These are phyloP conservation scores for Rhodotorula diobovata DNA, from an alignment of 768 basidiomycete species.

Conservation along the genomic window DNA sequence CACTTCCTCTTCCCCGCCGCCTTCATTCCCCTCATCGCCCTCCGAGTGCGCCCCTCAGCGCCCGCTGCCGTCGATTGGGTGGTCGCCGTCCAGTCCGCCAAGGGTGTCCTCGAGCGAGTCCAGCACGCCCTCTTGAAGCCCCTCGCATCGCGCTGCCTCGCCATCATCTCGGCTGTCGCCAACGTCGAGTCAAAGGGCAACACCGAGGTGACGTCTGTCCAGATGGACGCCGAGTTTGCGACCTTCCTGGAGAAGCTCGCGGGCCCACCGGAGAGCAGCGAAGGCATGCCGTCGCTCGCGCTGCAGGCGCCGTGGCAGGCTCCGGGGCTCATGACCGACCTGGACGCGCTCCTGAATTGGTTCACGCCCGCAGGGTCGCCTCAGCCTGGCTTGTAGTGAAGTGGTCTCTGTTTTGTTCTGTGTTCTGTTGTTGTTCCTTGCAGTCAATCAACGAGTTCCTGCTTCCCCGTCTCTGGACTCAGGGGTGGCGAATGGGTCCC, in stretches of 20 bases:
- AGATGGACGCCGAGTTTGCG: background rate
- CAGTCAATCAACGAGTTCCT: too few relatives aligned
- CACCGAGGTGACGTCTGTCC: too few relatives aligned
- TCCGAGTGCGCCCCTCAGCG: constrained; percentile 4
- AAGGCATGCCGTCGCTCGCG: background rate
- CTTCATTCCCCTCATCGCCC: constrained; percentile 14
- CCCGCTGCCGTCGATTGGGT: constrained; percentile 9
- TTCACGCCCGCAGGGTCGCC: background rate
- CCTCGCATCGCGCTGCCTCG: background rate
- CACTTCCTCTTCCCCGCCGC: constrained; percentile 13
- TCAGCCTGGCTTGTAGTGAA: background rate
- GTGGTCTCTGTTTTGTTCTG: too few relatives aligned
- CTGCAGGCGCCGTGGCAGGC: background rate
- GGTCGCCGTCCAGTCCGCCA: constrained; percentile 1
- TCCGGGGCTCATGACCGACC: background rate
- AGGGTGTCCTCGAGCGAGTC: background rate
- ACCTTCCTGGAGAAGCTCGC: constrained; percentile 11
- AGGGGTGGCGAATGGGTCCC: too few relatives aligned
- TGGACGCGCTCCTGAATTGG: background rate
- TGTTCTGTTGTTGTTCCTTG: background rate
- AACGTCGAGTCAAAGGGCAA: background rate
- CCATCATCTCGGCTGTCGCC: constrained; percentile 8
- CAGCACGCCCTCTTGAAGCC: constrained; percentile 2
- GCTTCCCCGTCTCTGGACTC: too few relatives aligned
- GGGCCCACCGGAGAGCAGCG: background rate